Evolutionary conservation across 805 yeast genomes (phyloP), one percentile per base, ranked within the genome.

Genomic region (Ogataea kodamae): DNA sequence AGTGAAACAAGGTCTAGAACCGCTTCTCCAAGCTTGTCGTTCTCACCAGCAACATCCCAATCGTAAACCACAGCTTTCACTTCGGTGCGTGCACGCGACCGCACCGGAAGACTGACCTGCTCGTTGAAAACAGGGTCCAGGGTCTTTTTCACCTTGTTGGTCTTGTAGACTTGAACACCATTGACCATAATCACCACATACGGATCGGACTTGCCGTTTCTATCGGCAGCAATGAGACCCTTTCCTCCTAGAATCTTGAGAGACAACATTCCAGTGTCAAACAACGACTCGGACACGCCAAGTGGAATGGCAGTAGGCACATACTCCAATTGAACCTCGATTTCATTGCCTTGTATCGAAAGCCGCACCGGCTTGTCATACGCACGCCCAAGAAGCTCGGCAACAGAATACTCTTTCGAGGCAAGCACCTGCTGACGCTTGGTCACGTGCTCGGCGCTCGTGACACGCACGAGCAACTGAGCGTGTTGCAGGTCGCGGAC

Each of bases 61-160:
- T 84, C 92, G 49, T 61, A 73, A 11, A 79, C 75, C 27, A 69
- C 70, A 15, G 79, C 46, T 20, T 57, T 42, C 18, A 81, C 54
- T 11, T 61, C 48, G 16, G 72, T 63, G 52, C 82, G 70, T 2
- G 77, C 62, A 56, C 86, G 74, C 0, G 92, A 81, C 22, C 73
- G 67, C 38, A 83, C 57, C 4, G 83, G 78, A 45, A 86, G 58
- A 4, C 66, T 67, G 15, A 74, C 64, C 6, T 63, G 57, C 48
- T 85, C 92, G 54, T 85, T 79, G 89, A 92, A 88, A 8, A 68
- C 70, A 11, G 95, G 95, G 36, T 75, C 66, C 46, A 83, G 63
- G 0, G 84, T 75, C 54, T 76, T 82, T 60, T 81, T 80, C 39
- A 76, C 65, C 35, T 72, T 72, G 37, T 71, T 76, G 8, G 84